Conservation (phyloP, 1,284 basidiomycete species). For the Rhodotorula sp. region DNA sequence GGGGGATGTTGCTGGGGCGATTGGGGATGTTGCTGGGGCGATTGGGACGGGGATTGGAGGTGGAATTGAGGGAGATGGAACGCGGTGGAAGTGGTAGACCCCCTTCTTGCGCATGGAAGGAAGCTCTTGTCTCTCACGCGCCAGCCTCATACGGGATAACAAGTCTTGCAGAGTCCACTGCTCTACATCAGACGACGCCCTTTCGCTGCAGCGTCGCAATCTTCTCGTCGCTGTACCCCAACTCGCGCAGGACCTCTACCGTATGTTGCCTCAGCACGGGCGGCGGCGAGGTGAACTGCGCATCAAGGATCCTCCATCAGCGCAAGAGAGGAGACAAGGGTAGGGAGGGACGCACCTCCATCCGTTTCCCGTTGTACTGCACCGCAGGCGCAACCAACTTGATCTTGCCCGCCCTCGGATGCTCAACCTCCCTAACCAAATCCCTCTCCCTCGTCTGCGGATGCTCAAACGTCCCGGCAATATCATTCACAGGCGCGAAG, state of each 20-base stretch:
- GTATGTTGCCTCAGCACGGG: conserved; percentile 56
- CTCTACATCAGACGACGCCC: conserved; percentile 53
- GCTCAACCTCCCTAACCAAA: conserved; percentile 62
- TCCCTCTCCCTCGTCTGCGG: conserved; percentile 73
- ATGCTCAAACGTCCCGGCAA: conserved; percentile 84
- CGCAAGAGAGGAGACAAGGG: neutral
- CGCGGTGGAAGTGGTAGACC: neutral
- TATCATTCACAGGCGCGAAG: conserved; percentile 89
- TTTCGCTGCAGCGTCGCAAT: conserved; percentile 58
- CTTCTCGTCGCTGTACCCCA: conserved; percentile 63
- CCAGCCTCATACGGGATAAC: no score
- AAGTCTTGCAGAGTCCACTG: no score
- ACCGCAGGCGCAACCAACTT: conserved; percentile 85
- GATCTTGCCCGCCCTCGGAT: conserved; percentile 58
- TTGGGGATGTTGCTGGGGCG: conserved; percentile 8
- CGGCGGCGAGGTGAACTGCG: conserved; percentile 67
- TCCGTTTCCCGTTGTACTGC: conserved; percentile 74
- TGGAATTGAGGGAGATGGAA: neutral
- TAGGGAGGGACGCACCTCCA: conserved; percentile 45
- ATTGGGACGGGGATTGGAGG: conserved; percentile 4
- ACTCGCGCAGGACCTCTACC: conserved; percentile 54
- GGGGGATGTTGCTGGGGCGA: conserved; percentile 6
- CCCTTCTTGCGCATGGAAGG: no score
- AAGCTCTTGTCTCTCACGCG: no score
- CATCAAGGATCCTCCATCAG: neutral